Base-by-base conservation (phyloP, 306 rosid species). In the Gastrolobium villosum region DNA sequence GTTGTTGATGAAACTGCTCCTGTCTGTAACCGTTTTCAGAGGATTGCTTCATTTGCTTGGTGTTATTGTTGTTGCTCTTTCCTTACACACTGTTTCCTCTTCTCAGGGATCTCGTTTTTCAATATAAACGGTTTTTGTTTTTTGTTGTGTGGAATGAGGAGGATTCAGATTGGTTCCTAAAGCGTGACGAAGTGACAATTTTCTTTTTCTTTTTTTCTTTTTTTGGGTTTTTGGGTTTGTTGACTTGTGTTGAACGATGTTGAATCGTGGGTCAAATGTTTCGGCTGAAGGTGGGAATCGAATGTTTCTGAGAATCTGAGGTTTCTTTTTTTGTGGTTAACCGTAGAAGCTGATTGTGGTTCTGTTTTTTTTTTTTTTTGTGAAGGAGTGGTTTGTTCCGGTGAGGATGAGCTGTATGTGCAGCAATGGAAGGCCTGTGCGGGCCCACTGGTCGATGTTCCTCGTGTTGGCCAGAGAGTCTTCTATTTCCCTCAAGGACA, bases 401-500 rank as follows among this genome's bases (percentile, higher is more conserved):
- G 83, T 40, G 89, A 80, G 6, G 92, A 87, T 76, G 85, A 69
- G 50, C 84, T 94, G 81, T 89, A 88, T 70, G 77, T 54, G 79
- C 94, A 89, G 84, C 90, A 80, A 28, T 95, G 99, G 99, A 89
- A 79, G 84, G 92, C 80, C 4, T 87, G 89, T 30, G 97, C 99
- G 9, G 99, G 99, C 72, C 99, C 98, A 32, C 91, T 88, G 31
- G 98, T 89, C 1, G 99, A 89, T 60, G 92, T 95, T 80, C 99
- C 98, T 82, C 80, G 60, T 64, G 36, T 4, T 30, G 57, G 44
- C 28, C 89, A 95, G 80, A 89, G 88, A 77, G 99, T 93, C 31
- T 91, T 64, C 81, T 95, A 95, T 68, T 91, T 95, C 53, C 99
- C 97, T 4, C 99, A 95, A 59, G 99, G 99, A 1, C 99, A 95